Evolutionary conservation across 441 rosid genomes (phyloP), one percentile per base, ranked within the genome.

Genomic region (Erysimum pusillum): DNA sequence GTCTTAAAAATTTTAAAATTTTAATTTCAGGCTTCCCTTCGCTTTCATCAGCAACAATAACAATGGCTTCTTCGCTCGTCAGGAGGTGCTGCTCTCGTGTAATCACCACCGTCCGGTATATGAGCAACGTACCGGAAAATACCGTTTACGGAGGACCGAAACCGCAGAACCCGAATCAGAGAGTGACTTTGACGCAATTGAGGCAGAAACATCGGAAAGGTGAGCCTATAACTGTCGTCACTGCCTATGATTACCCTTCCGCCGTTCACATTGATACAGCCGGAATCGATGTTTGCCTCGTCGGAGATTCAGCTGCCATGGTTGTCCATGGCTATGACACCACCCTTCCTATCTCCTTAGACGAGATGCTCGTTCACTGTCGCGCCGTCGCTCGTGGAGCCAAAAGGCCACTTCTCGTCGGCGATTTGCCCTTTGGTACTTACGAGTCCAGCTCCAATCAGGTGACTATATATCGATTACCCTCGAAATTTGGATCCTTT

Each of bases 241-340:
- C 99, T 49, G 96, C 90, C 58, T 93, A 95, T 67, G 98, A 95
- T 76, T 95, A 95, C 57, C 97, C 98, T 6, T 89, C 98, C 0
- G 98, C 93, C 2, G 96, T 93, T 71, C 99, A 93, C 76, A 39
- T 95, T 36, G 97, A 95, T 67, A 71, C 83, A 57, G 95, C 98
- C 9, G 99, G 95, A 36, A 86, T 92, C 14, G 97, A 95, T 71
- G 71, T 95, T 56, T 90, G 93, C 74, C 81, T 95, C 15, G 97
- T 95, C 10, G 99, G 99, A 11, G 98, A 95, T 80, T 95, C 99
- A 0, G 97, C 99, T 34, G 77, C 98, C 56, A 95, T 95, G 98
- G 98, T 92, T 31, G 93, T 95, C 67, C 99, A 93, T 79, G 99
- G 98, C 17, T 85, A 92, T 56, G 98, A 95, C 85, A 95, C 96